Base-by-base conservation (phyloP, 352 stramenopile species). In the Paralagenidium karlingii region DNA sequence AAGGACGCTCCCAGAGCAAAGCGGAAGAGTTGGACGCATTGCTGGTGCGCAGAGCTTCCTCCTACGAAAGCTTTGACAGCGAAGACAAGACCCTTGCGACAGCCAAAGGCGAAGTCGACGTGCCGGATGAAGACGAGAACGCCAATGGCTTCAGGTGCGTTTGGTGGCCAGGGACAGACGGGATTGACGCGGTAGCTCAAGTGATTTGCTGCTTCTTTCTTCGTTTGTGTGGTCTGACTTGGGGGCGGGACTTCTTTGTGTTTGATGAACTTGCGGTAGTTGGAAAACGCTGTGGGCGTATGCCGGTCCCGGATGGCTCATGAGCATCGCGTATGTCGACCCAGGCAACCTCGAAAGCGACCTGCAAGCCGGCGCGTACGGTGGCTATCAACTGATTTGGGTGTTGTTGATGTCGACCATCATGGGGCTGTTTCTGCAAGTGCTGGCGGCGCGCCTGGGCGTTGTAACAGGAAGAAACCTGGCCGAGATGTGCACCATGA, bases 301-400 rank as follows among this genome's bases (percentile, higher is more conserved):
- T 40, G 67, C 79, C 2, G 79, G 79, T 8, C 77, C 77, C 0
- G 81, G 80, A 0, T 93, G 75, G 73, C 74, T 94, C 59, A 94
- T 97, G 77, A 94, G 77, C 53, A 95, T 97, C 34, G 91, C 92
- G 29, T 98, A 97, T 57, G 68, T 98, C 27, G 91, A 97, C 45
- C 93, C 91, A 0, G 93, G 91, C 8, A 98, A 98, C 59, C 81
- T 97, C 28, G 89, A 97, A 52, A 92, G 82, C 31, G 91, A 98
- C 51, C 71, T 98, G 21, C 91, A 98, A 48, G 82, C 86, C 5
- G 91, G 90, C 24, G 78, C 77, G 3, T 96, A 94, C 22, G 65
- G 58, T 9, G 68, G 80, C 5, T 97, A 95, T 48, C 69, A 88
- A 43, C 78, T 95, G 30, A 79, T 96, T 11, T 98, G 87, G 73